Evolutionary conservation across 2,329 filamentous ascomycete species (phyloP).

Genomic region (Fusarium nisikadoi): DNA sequence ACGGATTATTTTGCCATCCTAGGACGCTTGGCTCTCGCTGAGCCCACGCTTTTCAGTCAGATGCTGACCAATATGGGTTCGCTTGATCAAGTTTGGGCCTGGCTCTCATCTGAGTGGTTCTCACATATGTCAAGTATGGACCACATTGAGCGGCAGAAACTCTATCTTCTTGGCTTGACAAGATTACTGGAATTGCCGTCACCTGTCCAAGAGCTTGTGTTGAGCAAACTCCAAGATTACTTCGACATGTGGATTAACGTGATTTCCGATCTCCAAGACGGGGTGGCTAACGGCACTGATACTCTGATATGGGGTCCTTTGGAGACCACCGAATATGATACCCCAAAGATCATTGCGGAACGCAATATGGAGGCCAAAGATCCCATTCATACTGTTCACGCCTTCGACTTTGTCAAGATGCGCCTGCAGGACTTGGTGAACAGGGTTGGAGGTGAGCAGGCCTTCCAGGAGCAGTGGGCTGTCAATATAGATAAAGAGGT

Average conservation of each 20-base stretch:
- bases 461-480: slow-evolving; percentile 75
- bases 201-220: slow-evolving; percentile 66
- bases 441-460: slow-evolving; percentile 70
- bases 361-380: slow-evolving; percentile 67
- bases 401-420: slow-evolving; percentile 71
- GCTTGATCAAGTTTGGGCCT: slow-evolving; percentile 65
- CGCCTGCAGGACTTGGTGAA: slow-evolving; percentile 69
- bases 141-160: slow-evolving; percentile 72
- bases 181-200: slow-evolving; percentile 73
- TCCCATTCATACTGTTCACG: slow-evolving; percentile 73
- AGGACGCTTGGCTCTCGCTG: slow-evolving; percentile 79
- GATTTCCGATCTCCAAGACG: slow-evolving; percentile 72
- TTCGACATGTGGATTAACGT: slow-evolving; percentile 81
- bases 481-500: slow-evolving; percentile 81
- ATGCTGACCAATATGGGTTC: slow-evolving; percentile 61
- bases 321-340: slow-evolving; percentile 64
- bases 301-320: slow-evolving; percentile 59
- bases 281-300: slow-evolving; percentile 62
- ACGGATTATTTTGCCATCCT: slow-evolving; percentile 88
- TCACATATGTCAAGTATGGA: slow-evolving; percentile 74
- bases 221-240: slow-evolving; percentile 75
- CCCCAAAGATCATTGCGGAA: slow-evolving; percentile 64
- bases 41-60: slow-evolving; percentile 74
- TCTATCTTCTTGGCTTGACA: slow-evolving; percentile 78
- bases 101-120: slow-evolving; percentile 74